Evolutionary conservation across 768 basidiomycete species (phyloP).

Genomic region (Daedaleopsis sinensis): DNA sequence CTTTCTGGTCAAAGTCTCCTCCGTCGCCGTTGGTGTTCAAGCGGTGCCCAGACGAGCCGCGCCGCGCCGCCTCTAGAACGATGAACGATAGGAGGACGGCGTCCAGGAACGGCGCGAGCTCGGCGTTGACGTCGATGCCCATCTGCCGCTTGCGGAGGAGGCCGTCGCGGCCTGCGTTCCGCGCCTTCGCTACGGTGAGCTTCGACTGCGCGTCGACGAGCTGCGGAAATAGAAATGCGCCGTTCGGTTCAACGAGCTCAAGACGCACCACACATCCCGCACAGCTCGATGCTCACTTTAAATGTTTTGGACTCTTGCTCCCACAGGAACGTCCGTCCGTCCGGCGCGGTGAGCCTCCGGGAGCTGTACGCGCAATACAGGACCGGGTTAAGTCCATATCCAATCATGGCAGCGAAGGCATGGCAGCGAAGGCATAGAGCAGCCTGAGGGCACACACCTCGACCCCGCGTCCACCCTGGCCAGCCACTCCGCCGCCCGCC

Average conservation of each 20-base stretch:
- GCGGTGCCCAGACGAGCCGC: too few relatives aligned
- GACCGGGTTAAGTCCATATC: too few relatives aligned
- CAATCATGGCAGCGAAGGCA: not conserved
- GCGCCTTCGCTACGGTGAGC: not conserved
- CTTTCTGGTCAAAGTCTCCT: too few relatives aligned
- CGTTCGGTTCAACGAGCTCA: too few relatives aligned
- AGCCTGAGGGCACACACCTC: not conserved
- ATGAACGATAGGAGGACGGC: not conserved
- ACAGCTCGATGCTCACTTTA: not conserved
- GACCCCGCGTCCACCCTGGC: not conserved
- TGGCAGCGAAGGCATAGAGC: not conserved
- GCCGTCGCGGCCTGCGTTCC: not conserved
- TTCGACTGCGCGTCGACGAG: not conserved
- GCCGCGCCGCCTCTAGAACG: not conserved
- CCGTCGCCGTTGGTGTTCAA: too few relatives aligned
- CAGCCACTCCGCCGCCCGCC: not conserved
- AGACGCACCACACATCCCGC: too few relatives aligned
- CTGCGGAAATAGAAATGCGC: not conserved
- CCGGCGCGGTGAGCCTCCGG: not conserved
- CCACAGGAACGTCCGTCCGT: conserved; percentile 2
- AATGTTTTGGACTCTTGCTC: not conserved
- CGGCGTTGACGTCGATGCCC: not conserved
- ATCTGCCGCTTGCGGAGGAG: not conserved
- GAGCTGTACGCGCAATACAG: not conserved
- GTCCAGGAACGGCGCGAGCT: not conserved